Evolutionary conservation across 305 asterid genomes (phyloP).

Genomic region (Fraxinus platypoda): DNA sequence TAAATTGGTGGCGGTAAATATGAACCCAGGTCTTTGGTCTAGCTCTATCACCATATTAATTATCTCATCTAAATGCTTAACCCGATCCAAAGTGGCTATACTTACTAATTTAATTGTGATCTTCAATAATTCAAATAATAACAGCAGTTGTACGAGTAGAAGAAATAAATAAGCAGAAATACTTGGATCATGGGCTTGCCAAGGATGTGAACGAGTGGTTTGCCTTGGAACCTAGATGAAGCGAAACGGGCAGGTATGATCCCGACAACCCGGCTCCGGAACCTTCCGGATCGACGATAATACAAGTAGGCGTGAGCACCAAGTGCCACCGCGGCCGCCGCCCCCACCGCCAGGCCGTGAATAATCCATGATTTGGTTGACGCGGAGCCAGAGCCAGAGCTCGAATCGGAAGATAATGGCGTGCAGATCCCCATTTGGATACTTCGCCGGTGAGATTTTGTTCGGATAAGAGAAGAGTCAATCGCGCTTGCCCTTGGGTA

Average conservation of each 20-base stretch:
- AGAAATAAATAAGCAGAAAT: neutral
- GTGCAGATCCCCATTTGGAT: constrained; percentile 40
- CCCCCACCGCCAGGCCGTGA: constrained; percentile 56
- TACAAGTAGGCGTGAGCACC: constrained; percentile 57
- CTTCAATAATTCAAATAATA: neutral
- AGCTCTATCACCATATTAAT: neutral
- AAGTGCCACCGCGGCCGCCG: constrained; percentile 56
- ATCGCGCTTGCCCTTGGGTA: neutral
- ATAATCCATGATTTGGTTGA: constrained; percentile 45
- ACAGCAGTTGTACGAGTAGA: neutral
- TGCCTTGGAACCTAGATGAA: constrained; percentile 79
- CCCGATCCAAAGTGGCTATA: neutral
- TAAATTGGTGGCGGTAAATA: neutral
- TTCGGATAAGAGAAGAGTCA: neutral
- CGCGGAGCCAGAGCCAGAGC: constrained; percentile 7
- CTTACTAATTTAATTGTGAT: neutral
- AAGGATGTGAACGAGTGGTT: constrained; percentile 78
- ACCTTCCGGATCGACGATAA: constrained; percentile 47
- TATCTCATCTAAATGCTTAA: neutral
- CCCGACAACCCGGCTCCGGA: constrained; percentile 77
- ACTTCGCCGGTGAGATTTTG: neutral
- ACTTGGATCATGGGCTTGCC: constrained; percentile 99
- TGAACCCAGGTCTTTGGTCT: neutral
- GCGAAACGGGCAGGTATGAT: constrained; percentile 91
- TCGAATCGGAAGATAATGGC: constrained; percentile 40